Conservation (phyloP, 306 rosid species). For the Fragaria ananassa region DNA sequence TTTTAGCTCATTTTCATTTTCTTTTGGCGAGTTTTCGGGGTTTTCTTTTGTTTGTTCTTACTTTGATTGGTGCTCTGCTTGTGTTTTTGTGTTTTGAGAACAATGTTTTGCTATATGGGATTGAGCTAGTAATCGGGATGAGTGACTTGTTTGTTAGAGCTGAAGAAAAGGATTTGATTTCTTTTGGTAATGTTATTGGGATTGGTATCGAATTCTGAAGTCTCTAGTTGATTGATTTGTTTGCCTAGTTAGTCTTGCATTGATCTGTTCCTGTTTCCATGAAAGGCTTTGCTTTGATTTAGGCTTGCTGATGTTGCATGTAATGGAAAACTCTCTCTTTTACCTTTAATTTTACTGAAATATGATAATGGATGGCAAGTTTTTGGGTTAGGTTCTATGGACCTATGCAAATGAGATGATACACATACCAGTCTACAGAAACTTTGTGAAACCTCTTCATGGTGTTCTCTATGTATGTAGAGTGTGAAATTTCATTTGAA, state of each 20-base stretch:
- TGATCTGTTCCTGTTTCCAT: background rate
- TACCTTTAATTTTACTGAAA: background rate
- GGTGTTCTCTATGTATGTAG: too few species aligned
- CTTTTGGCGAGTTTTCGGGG: background rate
- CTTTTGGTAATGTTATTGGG: background rate
- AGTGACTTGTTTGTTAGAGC: background rate
- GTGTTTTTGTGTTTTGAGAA: background rate
- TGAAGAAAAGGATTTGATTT: background rate
- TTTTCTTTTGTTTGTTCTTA: background rate
- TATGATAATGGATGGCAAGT: background rate
- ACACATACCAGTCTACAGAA: background rate
- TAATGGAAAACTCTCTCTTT: background rate
- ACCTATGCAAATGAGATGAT: background rate
- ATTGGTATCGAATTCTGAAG: background rate
- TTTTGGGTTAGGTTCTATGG: background rate
- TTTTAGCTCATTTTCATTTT: conserved; percentile 7
- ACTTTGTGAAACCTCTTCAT: background rate
- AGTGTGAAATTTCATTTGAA: too few species aligned
- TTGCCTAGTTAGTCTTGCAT: background rate
- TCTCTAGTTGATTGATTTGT: background rate
- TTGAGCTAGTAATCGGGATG: background rate
- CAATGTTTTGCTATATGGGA: background rate
- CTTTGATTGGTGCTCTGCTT: background rate
- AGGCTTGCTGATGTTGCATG: conserved; percentile 9
- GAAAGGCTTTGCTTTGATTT: background rate